phyloP scores from a whole-genome alignment of 2,329 filamentous ascomycete species.

The Arthrobotrys conoides region DNA sequence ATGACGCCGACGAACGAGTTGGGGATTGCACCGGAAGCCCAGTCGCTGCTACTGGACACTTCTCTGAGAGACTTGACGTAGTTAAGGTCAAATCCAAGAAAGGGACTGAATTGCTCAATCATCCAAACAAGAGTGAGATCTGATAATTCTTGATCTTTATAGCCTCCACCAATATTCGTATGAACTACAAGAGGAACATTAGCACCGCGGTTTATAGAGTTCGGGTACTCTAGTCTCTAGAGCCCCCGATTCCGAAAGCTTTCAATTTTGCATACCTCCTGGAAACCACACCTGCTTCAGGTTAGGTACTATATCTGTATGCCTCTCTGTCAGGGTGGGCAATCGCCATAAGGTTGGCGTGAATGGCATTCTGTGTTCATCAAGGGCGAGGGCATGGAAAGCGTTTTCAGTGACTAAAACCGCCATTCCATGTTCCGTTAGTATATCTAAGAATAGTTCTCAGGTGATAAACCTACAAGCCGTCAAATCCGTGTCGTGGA shows the following conservation, averaged over 20 bases:
- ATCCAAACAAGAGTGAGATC: slow-evolving; percentile 71
- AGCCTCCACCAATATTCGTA: slow-evolving; percentile 69
- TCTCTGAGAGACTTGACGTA: slow-evolving; percentile 64
- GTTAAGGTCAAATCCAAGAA: slow-evolving; percentile 66
- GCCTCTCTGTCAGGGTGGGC: slow-evolving; percentile 34
- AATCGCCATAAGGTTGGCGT: slow-evolving; percentile 72
- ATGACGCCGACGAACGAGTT: slow-evolving; percentile 63
- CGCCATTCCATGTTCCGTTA: not conserved
- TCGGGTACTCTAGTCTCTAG: slow-evolving; percentile 67
- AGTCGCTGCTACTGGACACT: slow-evolving; percentile 61
- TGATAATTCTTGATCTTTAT: slow-evolving; percentile 69
- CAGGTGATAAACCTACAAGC: slow-evolving; percentile 67
- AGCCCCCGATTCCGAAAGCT: not conserved
- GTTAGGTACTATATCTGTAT: slow-evolving; percentile 45
- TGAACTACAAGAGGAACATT: slow-evolving; percentile 66
- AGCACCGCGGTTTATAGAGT: slow-evolving; percentile 62
- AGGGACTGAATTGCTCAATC: slow-evolving; percentile 68
- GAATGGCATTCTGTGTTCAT: slow-evolving; percentile 73
- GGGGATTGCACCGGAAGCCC: slow-evolving; percentile 66
- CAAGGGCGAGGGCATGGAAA: slow-evolving; percentile 74
- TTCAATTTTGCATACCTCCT: slow-evolving; percentile 67
- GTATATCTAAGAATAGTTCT: not conserved
- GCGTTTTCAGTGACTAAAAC: slow-evolving; percentile 69
- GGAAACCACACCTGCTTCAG: slow-evolving; percentile 70
- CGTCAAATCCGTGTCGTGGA: slow-evolving; percentile 72